A percentile compares a stretch with the other conserved stretches of the same genome.
Evolutionary conservation across 352 stramenopile genomes (phyloP).

Genomic region (Globisporangium yorkense): DNA sequence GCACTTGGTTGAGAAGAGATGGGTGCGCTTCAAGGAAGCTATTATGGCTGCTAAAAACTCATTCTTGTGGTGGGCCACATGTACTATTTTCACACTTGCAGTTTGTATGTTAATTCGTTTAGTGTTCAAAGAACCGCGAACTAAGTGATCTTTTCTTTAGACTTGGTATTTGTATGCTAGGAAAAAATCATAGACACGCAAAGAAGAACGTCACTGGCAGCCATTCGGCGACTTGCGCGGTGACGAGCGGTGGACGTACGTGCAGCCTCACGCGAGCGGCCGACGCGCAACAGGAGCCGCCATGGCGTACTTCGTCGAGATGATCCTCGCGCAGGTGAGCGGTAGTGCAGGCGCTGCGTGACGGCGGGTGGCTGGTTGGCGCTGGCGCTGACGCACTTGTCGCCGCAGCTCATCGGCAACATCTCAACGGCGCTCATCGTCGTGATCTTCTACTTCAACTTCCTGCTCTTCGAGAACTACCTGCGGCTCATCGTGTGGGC

Average conservation of each 20-base stretch:
- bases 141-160: background rate
- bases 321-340: constrained; percentile 75
- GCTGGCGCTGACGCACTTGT: background rate
- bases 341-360: background rate
- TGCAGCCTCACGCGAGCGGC: background rate
- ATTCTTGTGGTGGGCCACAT: too few species aligned
- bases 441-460: constrained; percentile 88
- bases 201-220: background rate
- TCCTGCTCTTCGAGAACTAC: constrained; percentile 88
- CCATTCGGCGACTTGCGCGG: background rate
- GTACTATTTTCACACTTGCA: background rate
- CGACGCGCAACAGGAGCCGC: constrained; percentile 9
- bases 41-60: too few species aligned
- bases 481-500: constrained; percentile 83
- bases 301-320: constrained; percentile 81
- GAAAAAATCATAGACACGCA: background rate
- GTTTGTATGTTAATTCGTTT: background rate
- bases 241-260: background rate
- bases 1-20: too few species aligned
- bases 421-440: constrained; percentile 84
- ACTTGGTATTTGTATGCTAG: background rate
- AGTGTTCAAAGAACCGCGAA: background rate
- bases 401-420: constrained; percentile 71
- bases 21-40: too few species aligned
- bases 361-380: background rate